Base-by-base conservation (phyloP, 2,329 filamentous ascomycete species). In the Lasiodiplodia hormozganensis region DNA sequence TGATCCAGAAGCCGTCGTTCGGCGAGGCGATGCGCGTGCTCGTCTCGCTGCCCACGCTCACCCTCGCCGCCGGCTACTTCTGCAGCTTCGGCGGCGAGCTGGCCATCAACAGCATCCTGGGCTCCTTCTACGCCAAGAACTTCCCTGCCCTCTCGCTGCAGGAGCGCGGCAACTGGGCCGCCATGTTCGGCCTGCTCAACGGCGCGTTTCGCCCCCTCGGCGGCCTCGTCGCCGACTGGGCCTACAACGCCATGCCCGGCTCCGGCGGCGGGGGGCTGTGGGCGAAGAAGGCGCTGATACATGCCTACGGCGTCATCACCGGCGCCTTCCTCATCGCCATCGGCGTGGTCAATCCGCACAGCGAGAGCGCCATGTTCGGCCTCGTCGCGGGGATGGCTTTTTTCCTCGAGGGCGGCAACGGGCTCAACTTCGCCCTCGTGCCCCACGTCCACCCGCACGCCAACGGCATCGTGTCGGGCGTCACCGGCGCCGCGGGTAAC, bases 331-430 rank as follows among this genome's bases (percentile, higher is more conserved):
- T 87, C 69, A 80, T 92, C 71, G 83, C 86, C n/a, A 89, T 91
- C 71, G 89, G 90, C 3, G 74, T 88, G n/a, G 76, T 85, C 0
- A 82, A 96, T 77, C 86, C 92, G 0, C 85, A 89, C 31, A 76
- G 85, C 28, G 78, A 90, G 58, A 80, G 85, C 7, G 88, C 87
- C 2, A 90, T 96, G 85, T 89, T 96, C 68, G 92, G 92, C 1
- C 87, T 97, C 6, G 82, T 96, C 10, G 89, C 90, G 1, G 86
- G 92, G 11, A 86, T 94, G 82, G 92, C 92, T 0, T 85, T 97
- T 76, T 97, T 97, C 82, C 81, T 94, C 53, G 93, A 96, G 78
- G 92, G 91, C 2, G 90, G 89, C 52, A 97, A 97, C 76, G 94
- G 94, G 0, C 89, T 92, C 51, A 96, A 92, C 81, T 97, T 96